Evolutionary conservation across 139 green algal genomes (phyloP).

Genomic region (Coccomyxa sp.): DNA sequence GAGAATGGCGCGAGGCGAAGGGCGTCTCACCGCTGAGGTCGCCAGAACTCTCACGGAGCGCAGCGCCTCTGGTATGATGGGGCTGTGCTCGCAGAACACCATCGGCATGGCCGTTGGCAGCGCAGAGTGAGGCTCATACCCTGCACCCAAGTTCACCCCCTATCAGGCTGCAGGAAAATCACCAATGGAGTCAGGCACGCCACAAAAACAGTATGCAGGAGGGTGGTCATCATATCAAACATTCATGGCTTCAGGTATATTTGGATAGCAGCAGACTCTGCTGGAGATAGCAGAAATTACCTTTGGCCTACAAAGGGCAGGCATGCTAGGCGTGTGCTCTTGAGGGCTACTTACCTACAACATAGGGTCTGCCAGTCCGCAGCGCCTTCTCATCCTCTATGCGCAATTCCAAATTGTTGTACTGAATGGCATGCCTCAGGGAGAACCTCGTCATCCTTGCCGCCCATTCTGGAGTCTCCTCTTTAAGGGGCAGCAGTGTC

Average conservation of each 20-base stretch:
- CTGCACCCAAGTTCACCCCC: neutral
- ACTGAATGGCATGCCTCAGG: neutral
- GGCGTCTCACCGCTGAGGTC: constrained; percentile 18
- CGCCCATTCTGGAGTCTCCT: neutral
- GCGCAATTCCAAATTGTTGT: neutral
- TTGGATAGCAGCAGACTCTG: neutral
- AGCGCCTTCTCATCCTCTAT: neutral
- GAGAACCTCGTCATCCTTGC: neutral
- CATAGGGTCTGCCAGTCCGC: neutral
- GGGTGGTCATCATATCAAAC: neutral
- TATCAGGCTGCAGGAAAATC: neutral
- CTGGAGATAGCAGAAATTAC: neutral
- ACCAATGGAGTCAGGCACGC: neutral
- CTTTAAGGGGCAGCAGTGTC: neutral
- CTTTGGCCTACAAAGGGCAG: neutral
- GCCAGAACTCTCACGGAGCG: constrained; percentile 21
- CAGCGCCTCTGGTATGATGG: neutral
- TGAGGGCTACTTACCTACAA: neutral
- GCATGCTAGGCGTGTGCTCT: neutral
- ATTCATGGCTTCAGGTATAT: neutral
- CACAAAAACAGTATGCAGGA: neutral
- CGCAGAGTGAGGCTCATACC: constrained; percentile 40
- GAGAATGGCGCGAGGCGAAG: too few relatives aligned
- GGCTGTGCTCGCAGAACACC: constrained; percentile 21
- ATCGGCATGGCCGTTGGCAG: constrained; percentile 36